These are phyloP conservation scores for Xylaria arbuscula DNA, from an alignment of 2,329 filamentous ascomycete genomes.

Conservation along the genomic window DNA sequence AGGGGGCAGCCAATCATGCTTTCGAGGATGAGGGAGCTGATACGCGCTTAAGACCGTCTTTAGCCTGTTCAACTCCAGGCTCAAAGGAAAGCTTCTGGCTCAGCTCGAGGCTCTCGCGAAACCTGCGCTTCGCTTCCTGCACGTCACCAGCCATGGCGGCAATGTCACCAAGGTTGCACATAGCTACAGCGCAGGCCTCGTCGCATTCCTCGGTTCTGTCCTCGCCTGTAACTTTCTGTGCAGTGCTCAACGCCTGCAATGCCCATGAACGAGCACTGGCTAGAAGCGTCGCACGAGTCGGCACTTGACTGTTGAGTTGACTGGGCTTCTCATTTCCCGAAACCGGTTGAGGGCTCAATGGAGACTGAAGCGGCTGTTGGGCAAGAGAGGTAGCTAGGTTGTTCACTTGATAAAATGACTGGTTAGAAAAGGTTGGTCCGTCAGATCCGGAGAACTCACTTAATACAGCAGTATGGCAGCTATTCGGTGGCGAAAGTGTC, in stretches of 20 bases:
- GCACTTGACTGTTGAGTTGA: slow-evolving; percentile 50
- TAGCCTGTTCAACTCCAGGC: slow-evolving; percentile 63
- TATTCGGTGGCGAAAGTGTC: slow-evolving; percentile 68
- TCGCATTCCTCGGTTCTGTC: slow-evolving; percentile 83
- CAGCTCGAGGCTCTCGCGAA: slow-evolving; percentile 74
- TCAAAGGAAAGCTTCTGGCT: slow-evolving; percentile 65
- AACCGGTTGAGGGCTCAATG: slow-evolving; percentile 49
- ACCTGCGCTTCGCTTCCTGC: slow-evolving; percentile 73
- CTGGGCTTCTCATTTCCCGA: slow-evolving; percentile 42
- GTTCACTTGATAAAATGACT: slow-evolving; percentile 69
- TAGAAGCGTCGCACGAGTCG: slow-evolving; percentile 70
- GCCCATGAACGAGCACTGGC: slow-evolving; percentile 82
- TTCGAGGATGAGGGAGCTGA: slow-evolving; percentile 23
- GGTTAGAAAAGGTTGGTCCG: slow-evolving; percentile 37
- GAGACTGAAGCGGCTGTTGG: slow-evolving; percentile 66
- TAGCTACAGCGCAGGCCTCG: slow-evolving; percentile 81
- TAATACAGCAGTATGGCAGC: slow-evolving; percentile 83
- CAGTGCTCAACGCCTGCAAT: slow-evolving; percentile 76
- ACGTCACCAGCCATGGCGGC: slow-evolving; percentile 77
- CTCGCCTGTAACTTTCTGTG: slow-evolving; percentile 72
- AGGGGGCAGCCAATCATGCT: slow-evolving; percentile 11
- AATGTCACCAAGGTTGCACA: slow-evolving; percentile 89
- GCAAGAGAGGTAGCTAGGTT: slow-evolving; percentile 80
- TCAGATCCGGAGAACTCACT: slow-evolving; percentile 61
- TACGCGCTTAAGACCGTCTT: slow-evolving; percentile 59